Percentiles rank a stretch among this genome's conserved stretches.
These are phyloP conservation scores for Colletotrichum sp. DNA, from an alignment of 2,329 filamentous ascomycete species.

Conservation along the genomic window DNA sequence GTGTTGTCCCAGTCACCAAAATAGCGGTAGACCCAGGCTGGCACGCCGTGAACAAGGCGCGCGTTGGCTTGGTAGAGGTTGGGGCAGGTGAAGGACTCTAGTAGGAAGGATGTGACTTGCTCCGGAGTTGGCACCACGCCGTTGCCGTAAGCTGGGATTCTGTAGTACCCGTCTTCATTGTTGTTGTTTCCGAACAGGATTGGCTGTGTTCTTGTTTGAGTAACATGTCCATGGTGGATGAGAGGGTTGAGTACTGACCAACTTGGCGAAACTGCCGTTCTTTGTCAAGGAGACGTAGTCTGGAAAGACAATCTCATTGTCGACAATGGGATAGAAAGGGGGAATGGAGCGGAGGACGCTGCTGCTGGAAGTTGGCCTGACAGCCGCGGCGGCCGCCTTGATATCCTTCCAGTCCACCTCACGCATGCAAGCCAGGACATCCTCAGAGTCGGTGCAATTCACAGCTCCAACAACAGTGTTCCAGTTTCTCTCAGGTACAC, in stretches of 20 bases:
- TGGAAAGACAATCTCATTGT: constrained; percentile 42
- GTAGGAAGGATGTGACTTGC: constrained; percentile 41
- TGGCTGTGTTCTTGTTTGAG: constrained; percentile 29
- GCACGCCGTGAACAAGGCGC: constrained; percentile 35
- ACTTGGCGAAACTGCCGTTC: constrained; percentile 38
- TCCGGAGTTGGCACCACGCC: constrained; percentile 40
- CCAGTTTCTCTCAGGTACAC: constrained; percentile 43
- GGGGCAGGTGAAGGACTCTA: constrained; percentile 51
- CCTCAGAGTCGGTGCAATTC: constrained; percentile 10
- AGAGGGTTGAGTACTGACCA: neutral
- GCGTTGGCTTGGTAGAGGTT: constrained; percentile 40
- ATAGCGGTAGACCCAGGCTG: constrained; percentile 51
- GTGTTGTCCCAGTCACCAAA: constrained; percentile 54
- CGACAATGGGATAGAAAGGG: constrained; percentile 46
- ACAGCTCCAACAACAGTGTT: constrained; percentile 45
- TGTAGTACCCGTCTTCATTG: constrained; percentile 53
- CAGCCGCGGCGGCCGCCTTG: constrained; percentile 35
- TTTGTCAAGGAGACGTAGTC: constrained; percentile 39
- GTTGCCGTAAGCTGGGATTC: constrained; percentile 42
- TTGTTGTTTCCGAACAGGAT: constrained; percentile 46
- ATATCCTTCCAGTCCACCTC: constrained; percentile 36
- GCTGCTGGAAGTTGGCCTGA: constrained; percentile 34
- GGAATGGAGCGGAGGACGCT: constrained; percentile 39
- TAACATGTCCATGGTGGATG: fast-evolving
- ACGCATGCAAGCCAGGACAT: constrained; percentile 41